Percentiles rank a stretch among this genome's conserved stretches.
These are phyloP conservation scores for Aureobasidium lini DNA, from an alignment of 2,329 filamentous ascomycete genomes.

Conservation along the genomic window DNA sequence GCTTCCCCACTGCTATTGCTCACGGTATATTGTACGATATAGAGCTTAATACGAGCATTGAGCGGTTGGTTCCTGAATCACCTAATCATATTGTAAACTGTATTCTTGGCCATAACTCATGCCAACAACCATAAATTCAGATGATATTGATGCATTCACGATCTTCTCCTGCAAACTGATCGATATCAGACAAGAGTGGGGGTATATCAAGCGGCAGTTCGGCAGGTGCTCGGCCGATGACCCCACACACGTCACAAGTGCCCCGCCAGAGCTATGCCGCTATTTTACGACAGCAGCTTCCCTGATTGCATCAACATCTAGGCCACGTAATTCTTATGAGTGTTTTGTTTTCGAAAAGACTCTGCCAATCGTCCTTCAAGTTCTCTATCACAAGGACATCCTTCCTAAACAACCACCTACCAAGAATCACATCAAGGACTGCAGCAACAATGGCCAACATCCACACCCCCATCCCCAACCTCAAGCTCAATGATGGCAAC, in stretches of 20 bases:
- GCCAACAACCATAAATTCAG: too few relatives aligned
- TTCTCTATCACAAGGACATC: not conserved
- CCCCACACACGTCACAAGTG: not conserved
- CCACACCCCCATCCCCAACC: conserved; percentile 44
- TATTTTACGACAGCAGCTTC: not conserved
- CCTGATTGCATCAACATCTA: not conserved
- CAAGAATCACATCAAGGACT: not conserved
- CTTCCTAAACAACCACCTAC: not conserved
- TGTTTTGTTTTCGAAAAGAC: not conserved
- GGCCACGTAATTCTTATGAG: conserved; percentile 5
- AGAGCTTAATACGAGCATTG: too few relatives aligned
- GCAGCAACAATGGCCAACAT: conserved; percentile 33
- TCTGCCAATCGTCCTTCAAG: not conserved
- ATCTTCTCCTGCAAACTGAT: too few relatives aligned
- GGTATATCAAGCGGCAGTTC: not conserved
- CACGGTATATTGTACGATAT: too few relatives aligned
- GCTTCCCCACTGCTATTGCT: not conserved
- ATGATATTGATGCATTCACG: too few relatives aligned
- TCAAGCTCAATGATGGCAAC: conserved; percentile 68
- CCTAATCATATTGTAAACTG: too few relatives aligned
- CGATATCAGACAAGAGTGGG: not conserved
- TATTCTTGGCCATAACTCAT: too few relatives aligned
- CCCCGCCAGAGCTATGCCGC: not conserved
- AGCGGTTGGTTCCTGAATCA: too few relatives aligned
- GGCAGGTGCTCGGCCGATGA: not conserved